These are phyloP conservation scores for Kwoniella shandongensis DNA, from an alignment of 768 basidiomycete genomes.

Conservation along the genomic window DNA sequence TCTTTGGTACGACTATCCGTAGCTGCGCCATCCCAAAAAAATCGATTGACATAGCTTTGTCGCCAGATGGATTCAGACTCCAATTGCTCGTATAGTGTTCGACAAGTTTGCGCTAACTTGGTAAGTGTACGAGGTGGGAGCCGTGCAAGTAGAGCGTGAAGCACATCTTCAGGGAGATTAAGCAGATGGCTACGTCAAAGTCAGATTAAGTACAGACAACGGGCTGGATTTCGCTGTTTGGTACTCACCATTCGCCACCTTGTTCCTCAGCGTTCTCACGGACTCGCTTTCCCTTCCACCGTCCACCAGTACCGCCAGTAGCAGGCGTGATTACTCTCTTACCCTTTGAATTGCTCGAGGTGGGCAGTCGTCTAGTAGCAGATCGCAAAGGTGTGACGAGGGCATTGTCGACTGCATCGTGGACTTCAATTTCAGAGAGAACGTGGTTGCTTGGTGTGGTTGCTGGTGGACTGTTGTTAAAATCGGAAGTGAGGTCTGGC, in stretches of 20 bases:
- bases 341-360: slow-evolving; percentile 4
- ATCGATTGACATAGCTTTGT: slow-evolving; percentile 45
- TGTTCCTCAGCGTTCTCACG: slow-evolving; percentile 2
- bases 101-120: slow-evolving; percentile 32
- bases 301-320: background rate
- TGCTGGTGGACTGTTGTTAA: background rate
- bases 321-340: slow-evolving; percentile 7
- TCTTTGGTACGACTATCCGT: slow-evolving; percentile 1
- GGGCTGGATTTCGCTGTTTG: background rate
- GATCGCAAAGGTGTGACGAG: slow-evolving; percentile 6
- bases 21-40: slow-evolving; percentile 27
- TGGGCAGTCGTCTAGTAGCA: slow-evolving; percentile 1
- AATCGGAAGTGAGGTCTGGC: background rate
- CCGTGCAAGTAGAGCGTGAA: slow-evolving; percentile 26
- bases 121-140: slow-evolving; percentile 33
- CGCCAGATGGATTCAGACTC: slow-evolving; percentile 46
- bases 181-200: slow-evolving; percentile 28
- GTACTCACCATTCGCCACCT: slow-evolving; percentile 21
- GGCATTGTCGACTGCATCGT: slow-evolving; percentile 15
- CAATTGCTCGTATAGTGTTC: slow-evolving; percentile 26
- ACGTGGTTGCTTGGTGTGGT: slow-evolving; percentile 1
- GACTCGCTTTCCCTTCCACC: slow-evolving; percentile 22
- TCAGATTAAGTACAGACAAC: background rate
- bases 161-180: slow-evolving; percentile 33
- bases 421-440: slow-evolving; percentile 8